phyloP scores from a whole-genome alignment of 2,329 filamentous ascomycete species.

The Epichloe aotearoae region DNA sequence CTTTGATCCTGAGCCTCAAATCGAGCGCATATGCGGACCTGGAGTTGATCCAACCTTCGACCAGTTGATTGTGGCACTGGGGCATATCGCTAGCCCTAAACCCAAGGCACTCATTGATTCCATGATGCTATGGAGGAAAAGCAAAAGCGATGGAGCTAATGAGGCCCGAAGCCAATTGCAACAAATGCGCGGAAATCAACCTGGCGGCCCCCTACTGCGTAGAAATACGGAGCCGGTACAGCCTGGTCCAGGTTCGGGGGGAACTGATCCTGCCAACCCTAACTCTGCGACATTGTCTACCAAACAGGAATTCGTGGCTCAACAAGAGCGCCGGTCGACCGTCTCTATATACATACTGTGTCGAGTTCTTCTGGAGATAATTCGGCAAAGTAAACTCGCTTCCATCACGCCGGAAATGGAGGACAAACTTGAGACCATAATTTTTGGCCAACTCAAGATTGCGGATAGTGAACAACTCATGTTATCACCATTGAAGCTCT shows the following conservation, averaged over 20 bases:
- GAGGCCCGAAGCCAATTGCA: slow-evolving; percentile 49
- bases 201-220: slow-evolving; percentile 42
- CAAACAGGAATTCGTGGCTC: slow-evolving; percentile 58
- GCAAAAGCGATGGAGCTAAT: slow-evolving; percentile 79
- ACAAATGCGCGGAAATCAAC: slow-evolving; percentile 30
- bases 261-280: slow-evolving; percentile 17
- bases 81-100: slow-evolving; percentile 86
- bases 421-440: slow-evolving; percentile 85
- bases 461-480: slow-evolving; percentile 71
- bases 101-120: slow-evolving; percentile 93
- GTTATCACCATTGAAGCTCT: slow-evolving; percentile 68
- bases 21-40: slow-evolving; percentile 83
- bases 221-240: slow-evolving; percentile 64
- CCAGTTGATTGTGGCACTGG: slow-evolving; percentile 82
- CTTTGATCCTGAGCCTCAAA: slow-evolving; percentile 66
- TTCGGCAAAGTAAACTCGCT: slow-evolving; percentile 72
- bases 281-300: slow-evolving; percentile 29
- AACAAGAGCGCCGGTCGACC: slow-evolving; percentile 79
- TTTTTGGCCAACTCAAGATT: slow-evolving; percentile 87
- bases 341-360: slow-evolving; percentile 95
- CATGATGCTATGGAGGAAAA: slow-evolving; percentile 96
- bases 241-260: slow-evolving; percentile 17
- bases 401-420: slow-evolving; percentile 86
- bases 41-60: slow-evolving; percentile 84
- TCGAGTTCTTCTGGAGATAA: slow-evolving; percentile 84